A percentile compares a stretch with the other conserved stretches of the same genome.
Conservation (phyloP, 148 eudicot species). For the Amaranthus cruentus region DNA sequence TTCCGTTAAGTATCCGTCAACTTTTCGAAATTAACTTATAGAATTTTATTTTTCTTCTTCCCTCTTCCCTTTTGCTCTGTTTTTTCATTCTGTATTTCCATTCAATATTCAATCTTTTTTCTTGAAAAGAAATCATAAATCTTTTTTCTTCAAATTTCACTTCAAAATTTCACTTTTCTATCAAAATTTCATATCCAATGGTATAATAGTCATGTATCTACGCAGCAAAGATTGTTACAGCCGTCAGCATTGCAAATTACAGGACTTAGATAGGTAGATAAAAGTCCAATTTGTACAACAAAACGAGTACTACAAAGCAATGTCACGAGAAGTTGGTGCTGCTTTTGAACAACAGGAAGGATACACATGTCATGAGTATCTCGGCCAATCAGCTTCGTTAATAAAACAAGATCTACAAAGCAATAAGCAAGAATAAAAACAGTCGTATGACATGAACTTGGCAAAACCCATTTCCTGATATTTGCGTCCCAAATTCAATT, state of each 20-base stretch:
- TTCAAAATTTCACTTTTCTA: neutral
- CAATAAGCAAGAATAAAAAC: conserved; percentile 1
- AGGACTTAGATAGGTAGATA: neutral
- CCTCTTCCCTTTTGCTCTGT: no score
- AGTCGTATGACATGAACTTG: neutral
- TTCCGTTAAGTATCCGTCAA: no score
- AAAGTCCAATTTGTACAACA: neutral
- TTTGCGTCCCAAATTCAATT: conserved; percentile 54
- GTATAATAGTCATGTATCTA: neutral
- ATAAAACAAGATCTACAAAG: neutral
- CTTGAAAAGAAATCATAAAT: no score
- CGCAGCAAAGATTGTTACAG: neutral
- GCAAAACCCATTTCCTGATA: neutral
- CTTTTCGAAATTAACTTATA: no score
- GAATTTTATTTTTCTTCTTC: no score
- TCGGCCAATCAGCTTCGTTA: neutral
- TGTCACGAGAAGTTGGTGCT: conserved; percentile 83
- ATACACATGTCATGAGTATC: conserved; percentile 14
- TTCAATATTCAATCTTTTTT: no score
- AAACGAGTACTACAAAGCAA: conserved; percentile 62
- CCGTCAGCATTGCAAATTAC: neutral
- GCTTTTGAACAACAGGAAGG: conserved; percentile 88
- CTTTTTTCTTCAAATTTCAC: no score
- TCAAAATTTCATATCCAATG: neutral
- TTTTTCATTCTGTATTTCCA: no score